Evolutionary conservation across 2,329 filamentous ascomycete species (phyloP).

Genomic region (Hortaea werneckii): DNA sequence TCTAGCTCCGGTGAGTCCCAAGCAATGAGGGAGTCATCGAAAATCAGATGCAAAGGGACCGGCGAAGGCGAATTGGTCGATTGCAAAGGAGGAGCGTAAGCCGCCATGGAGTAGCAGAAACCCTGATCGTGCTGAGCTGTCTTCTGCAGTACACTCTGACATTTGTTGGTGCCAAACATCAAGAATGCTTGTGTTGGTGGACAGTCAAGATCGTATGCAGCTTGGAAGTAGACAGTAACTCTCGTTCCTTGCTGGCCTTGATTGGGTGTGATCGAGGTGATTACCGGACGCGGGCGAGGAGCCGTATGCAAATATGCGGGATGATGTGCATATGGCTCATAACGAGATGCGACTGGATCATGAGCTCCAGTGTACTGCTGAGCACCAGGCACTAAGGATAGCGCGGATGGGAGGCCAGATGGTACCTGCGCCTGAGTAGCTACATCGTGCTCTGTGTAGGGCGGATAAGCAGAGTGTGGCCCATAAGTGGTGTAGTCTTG

Average conservation of each 20-base stretch:
- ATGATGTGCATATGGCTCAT: conserved; percentile 51
- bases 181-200: conserved; percentile 45
- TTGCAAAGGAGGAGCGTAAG: conserved; percentile 59
- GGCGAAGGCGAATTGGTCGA: conserved; percentile 46
- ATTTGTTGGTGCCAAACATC: conserved; percentile 69
- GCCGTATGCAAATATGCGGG: conserved; percentile 57
- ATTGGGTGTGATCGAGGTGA: conserved; percentile 61
- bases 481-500: conserved; percentile 38
- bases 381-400: conserved; percentile 30
- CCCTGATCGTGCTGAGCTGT: conserved; percentile 42
- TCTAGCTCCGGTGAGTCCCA: conserved; percentile 36
- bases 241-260: conserved; percentile 60
- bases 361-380: conserved; percentile 36
- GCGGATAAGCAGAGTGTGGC: conserved; percentile 31
- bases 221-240: conserved; percentile 63
- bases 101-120: conserved; percentile 62
- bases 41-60: conserved; percentile 49
- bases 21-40: conserved; percentile 38
- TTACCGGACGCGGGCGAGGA: conserved; percentile 49
- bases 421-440: conserved; percentile 40
- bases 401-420: conserved; percentile 37
- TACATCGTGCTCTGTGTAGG: conserved; percentile 39
- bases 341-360: conserved; percentile 41
- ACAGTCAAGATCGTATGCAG: conserved; percentile 62
- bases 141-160: conserved; percentile 56